These are phyloP conservation scores for Teunomyces funiuensis DNA, from an alignment of 805 yeast genomes.

Conservation along the genomic window DNA sequence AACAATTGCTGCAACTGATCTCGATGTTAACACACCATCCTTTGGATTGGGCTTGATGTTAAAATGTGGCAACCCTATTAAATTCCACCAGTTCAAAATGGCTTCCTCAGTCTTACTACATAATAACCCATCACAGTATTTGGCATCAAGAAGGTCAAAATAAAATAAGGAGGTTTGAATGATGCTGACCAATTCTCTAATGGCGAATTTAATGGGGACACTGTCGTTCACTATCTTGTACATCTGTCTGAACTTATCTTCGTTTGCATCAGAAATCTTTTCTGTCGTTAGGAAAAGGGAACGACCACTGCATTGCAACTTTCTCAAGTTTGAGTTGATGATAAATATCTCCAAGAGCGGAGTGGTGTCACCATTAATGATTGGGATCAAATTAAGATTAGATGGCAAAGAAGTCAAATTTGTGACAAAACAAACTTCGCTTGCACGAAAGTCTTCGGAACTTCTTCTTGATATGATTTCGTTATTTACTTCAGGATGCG, in stretches of 20 bases:
- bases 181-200: slow-evolving; percentile 67
- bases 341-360: slow-evolving; percentile 57
- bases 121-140: slow-evolving; percentile 78
- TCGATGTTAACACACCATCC: slow-evolving; percentile 59
- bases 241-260: slow-evolving; percentile 76
- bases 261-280: slow-evolving; percentile 71
- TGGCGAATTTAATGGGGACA: slow-evolving; percentile 64
- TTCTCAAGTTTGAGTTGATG: slow-evolving; percentile 73
- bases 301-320: slow-evolving; percentile 82
- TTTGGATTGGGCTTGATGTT: slow-evolving; percentile 43
- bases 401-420: slow-evolving; percentile 82
- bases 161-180: slow-evolving; percentile 77
- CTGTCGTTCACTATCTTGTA: slow-evolving; percentile 55
- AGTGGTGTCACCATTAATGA: slow-evolving; percentile 58
- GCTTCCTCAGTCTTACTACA: slow-evolving; percentile 79
- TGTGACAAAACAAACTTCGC: slow-evolving; percentile 63
- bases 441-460: slow-evolving; percentile 1
- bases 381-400: slow-evolving; percentile 65
- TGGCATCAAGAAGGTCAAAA: slow-evolving; percentile 68
- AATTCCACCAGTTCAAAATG: slow-evolving; percentile 76
- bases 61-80: slow-evolving; percentile 57
- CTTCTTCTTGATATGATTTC: neutral
- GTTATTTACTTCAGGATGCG: neutral
- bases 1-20: slow-evolving; percentile 74
- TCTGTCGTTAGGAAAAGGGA: slow-evolving; percentile 67